Evolutionary conservation across 176 grass and related monocot genomes (phyloP), one percentile per base, ranked within the genome.

Genomic region (Lolium perenne): DNA sequence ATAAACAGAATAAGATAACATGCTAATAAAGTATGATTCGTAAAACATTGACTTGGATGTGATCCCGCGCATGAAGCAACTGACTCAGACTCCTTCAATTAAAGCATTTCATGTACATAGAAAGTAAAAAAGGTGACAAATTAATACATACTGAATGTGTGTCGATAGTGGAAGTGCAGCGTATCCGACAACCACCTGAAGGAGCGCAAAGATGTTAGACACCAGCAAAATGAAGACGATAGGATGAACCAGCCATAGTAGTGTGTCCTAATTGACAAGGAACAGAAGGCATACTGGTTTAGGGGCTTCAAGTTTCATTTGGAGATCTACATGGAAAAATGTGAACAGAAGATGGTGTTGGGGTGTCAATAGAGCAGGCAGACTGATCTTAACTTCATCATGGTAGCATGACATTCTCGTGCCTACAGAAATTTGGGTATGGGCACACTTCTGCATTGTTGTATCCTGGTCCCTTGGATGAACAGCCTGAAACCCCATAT

Each of bases 271-370:
- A 88, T 68, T 41, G 74, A 66, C 47, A 92, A 70, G 45, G 85
- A 84, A 74, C 75, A 91, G 57, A 77, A 74, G 48, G 4, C 82
- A 76, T 94, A 96, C 97, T 82, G 94, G 92, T 91, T 99, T 99
- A 2, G 97, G 97, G 26, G 90, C 88, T 93, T 99, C 97, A 73
- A 94, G 97, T 81, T 96, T 99, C 80, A 89, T 99, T 90, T 94
- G 97, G 72, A 99, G 94, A 82, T 99, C 97, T 45, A 96, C 80
- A 87, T 99, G 97, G 79, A 91, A 99, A 81, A 99, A 89, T 22
- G 94, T 99, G 89, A 99, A 99, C 41, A 99, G 79, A 49, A 99
- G 94, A 91, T 99, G 97, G 76, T 99, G 92, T 77, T 99, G 97
- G 70, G 92, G 94, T 71, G 94, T 89, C 86, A 99, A 91, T 91